Conservation (phyloP, 352 stramenopile genomes). For the Phytopythium oedochilum region DNA sequence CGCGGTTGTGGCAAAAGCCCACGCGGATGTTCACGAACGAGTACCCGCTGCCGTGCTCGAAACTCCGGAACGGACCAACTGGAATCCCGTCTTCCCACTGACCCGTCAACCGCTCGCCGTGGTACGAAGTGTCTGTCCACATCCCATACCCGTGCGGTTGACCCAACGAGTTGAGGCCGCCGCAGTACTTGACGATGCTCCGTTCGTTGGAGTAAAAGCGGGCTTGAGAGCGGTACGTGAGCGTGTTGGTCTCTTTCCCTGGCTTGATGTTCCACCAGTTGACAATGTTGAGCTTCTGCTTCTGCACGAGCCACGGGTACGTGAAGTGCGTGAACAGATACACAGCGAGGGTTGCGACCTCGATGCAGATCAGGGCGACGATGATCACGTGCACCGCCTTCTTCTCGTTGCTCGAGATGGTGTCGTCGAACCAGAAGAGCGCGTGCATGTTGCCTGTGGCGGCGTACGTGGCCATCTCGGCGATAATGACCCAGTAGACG, state of each 20-base stretch:
- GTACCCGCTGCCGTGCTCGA: constrained; percentile 68
- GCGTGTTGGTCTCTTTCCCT: constrained; percentile 35
- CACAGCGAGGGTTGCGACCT: constrained; percentile 36
- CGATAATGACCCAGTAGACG: constrained; percentile 78
- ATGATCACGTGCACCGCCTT: constrained; percentile 27
- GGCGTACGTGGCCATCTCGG: constrained; percentile 47
- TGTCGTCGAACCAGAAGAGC: constrained; percentile 43
- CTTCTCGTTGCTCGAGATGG: constrained; percentile 17
- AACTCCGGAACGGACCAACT: constrained; percentile 68
- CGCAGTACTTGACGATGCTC: constrained; percentile 58
- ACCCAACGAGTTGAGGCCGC: constrained; percentile 46
- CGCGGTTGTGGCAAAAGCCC: constrained; percentile 57
- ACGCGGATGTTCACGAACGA: constrained; percentile 74
- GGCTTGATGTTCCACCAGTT: constrained; percentile 48
- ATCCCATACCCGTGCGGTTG: constrained; percentile 62
- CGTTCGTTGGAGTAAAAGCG: constrained; percentile 40
- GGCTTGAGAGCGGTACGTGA: constrained; percentile 42
- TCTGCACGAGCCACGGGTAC: constrained; percentile 55
- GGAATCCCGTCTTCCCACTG: constrained; percentile 71
- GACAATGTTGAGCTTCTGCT: constrained; percentile 33
- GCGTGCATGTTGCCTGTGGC: constrained; percentile 43
- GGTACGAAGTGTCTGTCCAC: constrained; percentile 66
- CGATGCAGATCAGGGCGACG: constrained; percentile 27
- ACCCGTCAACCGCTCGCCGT: constrained; percentile 68
- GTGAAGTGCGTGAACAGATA: constrained; percentile 64